A percentile compares a stretch with the other conserved stretches of the same genome.
Evolutionary conservation across 23 red algal genomes (phyloP).

Genomic region (Agarophyton chilense): DNA sequence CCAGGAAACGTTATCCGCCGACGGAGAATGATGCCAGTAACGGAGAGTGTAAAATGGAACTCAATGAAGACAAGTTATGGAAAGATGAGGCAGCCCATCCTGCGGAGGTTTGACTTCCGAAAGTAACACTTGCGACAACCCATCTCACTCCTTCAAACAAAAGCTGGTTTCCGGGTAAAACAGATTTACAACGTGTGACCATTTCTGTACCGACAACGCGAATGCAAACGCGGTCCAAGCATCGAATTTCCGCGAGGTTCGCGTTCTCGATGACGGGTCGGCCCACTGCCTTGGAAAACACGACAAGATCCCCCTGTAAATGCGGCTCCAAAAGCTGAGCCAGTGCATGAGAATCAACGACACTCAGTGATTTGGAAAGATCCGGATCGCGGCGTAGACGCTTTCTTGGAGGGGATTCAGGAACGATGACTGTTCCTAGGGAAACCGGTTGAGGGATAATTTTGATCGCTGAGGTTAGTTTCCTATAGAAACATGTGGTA

Average conservation of each 20-base stretch:
- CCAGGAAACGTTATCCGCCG: too few species aligned
- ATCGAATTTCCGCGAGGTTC: background rate
- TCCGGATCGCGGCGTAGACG: conserved; percentile 23
- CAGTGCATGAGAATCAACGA: background rate
- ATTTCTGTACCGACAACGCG: conserved; percentile 19
- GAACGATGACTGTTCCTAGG: background rate
- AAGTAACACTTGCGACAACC: background rate
- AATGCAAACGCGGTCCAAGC: background rate
- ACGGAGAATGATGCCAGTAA: background rate
- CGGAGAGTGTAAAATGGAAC: conserved; percentile 6
- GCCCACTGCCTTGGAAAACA: background rate
- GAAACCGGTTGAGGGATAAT: background rate
- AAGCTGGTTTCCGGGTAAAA: conserved; percentile 23
- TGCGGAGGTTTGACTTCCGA: conserved; percentile 1
- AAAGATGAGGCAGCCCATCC: conserved; percentile 21
- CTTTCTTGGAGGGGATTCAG: conserved; percentile 15
- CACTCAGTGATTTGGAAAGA: background rate
- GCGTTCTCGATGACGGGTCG: background rate
- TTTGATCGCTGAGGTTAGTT: background rate
- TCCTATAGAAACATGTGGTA: conserved; percentile 9
- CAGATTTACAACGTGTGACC: background rate
- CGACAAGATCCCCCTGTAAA: conserved; percentile 1
- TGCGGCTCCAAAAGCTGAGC: background rate
- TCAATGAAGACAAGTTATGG: conserved; percentile 24
- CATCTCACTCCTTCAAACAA: conserved; percentile 43